phyloP scores from a whole-genome alignment of 192 early-diverging fungal genomes.

The Rhizophagus clarus region DNA sequence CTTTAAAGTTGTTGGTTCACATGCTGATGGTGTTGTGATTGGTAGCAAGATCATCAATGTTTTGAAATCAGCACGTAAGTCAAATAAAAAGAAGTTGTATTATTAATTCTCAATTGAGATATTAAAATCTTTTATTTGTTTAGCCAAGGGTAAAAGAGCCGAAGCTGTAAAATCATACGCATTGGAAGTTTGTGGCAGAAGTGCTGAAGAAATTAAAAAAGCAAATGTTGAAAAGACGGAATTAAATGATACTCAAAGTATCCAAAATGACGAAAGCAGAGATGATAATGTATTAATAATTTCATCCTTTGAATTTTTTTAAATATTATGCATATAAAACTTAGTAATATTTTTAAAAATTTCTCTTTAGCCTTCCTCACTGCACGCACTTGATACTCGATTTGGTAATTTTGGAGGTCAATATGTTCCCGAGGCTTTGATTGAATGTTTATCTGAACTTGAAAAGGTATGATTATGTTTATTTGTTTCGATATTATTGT shows the following conservation, averaged over 20 bases:
- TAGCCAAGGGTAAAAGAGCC: constrained; percentile 35
- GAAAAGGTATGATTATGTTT: constrained; percentile 44
- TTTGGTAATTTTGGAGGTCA: constrained; percentile 97
- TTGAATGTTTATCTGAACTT: constrained; percentile 91
- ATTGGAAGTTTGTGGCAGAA: constrained; percentile 46
- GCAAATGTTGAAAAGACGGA: not conserved
- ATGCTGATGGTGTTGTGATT: constrained; percentile 96
- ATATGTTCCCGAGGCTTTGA: constrained; percentile 97
- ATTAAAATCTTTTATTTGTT: not conserved
- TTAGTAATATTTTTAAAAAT: not conserved
- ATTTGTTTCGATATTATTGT: not conserved
- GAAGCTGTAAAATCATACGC: constrained; percentile 52
- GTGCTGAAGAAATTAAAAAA: not conserved
- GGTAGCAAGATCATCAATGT: constrained; percentile 88
- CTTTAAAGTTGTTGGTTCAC: constrained; percentile 78
- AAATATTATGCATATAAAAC: constrained; percentile 15
- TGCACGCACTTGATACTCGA: constrained; percentile 63
- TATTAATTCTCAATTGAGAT: constrained; percentile 8
- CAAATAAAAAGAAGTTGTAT: too few relatives aligned
- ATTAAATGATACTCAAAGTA: not conserved
- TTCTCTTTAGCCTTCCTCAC: constrained; percentile 24
- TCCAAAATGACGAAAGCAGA: not conserved
- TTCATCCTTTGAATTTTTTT: not conserved
- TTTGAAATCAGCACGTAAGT: constrained; percentile 63
- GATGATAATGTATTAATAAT: not conserved